A percentile compares a stretch with the other conserved stretches of the same genome.
These are phyloP conservation scores for Fraxinus nigra DNA, from an alignment of 305 asterid species.

Conservation along the genomic window DNA sequence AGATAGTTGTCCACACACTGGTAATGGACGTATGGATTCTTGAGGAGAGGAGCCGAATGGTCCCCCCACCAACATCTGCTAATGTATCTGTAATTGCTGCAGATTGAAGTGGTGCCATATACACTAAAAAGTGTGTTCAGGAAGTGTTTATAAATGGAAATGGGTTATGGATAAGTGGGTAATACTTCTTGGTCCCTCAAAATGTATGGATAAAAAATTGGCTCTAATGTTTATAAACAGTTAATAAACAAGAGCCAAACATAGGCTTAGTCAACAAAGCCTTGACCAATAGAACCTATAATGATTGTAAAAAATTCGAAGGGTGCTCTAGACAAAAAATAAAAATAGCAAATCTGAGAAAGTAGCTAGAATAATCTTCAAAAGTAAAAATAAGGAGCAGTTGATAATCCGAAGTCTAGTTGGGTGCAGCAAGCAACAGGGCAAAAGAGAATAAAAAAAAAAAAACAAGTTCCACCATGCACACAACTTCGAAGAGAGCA, in stretches of 20 bases:
- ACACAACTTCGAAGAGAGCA: background rate
- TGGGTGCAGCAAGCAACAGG: constrained; percentile 7
- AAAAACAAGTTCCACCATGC: background rate
- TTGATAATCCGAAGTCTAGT: background rate
- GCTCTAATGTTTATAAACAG: background rate
- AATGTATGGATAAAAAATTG: background rate
- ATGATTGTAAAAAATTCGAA: background rate
- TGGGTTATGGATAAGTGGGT: background rate
- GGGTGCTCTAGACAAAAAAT: background rate
- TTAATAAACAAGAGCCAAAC: background rate
- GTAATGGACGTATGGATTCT: background rate
- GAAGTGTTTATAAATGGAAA: background rate
- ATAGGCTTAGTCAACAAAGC: background rate
- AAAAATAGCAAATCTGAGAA: background rate
- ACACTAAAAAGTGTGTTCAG: background rate
- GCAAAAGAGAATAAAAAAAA: background rate
- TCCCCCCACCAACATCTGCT: background rate
- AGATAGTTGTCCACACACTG: background rate
- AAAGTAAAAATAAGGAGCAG: background rate
- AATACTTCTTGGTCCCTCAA: background rate
- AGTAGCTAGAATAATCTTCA: background rate
- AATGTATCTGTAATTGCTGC: background rate
- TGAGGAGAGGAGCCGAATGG: background rate
- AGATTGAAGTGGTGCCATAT: background rate
- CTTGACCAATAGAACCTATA: background rate